phyloP scores from a whole-genome alignment of 805 yeast species.

The Ogataea dorogensis region DNA sequence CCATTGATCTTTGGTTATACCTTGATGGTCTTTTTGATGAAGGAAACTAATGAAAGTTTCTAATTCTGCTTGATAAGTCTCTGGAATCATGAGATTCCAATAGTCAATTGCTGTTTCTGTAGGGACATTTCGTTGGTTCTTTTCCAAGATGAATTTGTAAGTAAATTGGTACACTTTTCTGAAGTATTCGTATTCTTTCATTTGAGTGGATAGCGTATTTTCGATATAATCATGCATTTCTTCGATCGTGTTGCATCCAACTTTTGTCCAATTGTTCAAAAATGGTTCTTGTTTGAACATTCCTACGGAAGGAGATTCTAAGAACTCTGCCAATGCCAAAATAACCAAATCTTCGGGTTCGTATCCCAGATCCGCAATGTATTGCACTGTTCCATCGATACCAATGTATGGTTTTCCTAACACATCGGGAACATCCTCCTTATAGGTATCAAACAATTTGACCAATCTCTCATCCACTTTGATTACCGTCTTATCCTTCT shows the following conservation, averaged over 20 bases:
- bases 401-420: slow-evolving; percentile 47
- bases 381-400: slow-evolving; percentile 73
- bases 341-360: slow-evolving; percentile 75
- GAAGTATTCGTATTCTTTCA: slow-evolving; percentile 42
- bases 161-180: slow-evolving; percentile 66
- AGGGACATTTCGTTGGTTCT: slow-evolving; percentile 54
- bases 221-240: slow-evolving; percentile 47
- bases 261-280: slow-evolving; percentile 55
- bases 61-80: slow-evolving; percentile 30
- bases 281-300: slow-evolving; percentile 51
- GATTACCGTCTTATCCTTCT: slow-evolving; percentile 4
- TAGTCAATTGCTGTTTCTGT: slow-evolving; percentile 66
- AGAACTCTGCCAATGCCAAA: slow-evolving; percentile 65
- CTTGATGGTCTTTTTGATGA: slow-evolving; percentile 39
- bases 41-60: slow-evolving; percentile 63
- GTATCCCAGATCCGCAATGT: slow-evolving; percentile 63
- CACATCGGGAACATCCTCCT: slow-evolving; percentile 24
- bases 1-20: slow-evolving; percentile 78
- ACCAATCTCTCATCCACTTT: slow-evolving; percentile 22
- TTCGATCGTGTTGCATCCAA: slow-evolving; percentile 30
- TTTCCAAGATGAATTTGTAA: slow-evolving; percentile 63
- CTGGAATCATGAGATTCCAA: slow-evolving; percentile 67
- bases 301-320: slow-evolving; percentile 68
- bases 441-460: slow-evolving; percentile 35
- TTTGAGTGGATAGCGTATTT: slow-evolving; percentile 30